These are phyloP conservation scores for Carallia brachiata DNA, from an alignment of 345 rosid species.

Conservation along the genomic window DNA sequence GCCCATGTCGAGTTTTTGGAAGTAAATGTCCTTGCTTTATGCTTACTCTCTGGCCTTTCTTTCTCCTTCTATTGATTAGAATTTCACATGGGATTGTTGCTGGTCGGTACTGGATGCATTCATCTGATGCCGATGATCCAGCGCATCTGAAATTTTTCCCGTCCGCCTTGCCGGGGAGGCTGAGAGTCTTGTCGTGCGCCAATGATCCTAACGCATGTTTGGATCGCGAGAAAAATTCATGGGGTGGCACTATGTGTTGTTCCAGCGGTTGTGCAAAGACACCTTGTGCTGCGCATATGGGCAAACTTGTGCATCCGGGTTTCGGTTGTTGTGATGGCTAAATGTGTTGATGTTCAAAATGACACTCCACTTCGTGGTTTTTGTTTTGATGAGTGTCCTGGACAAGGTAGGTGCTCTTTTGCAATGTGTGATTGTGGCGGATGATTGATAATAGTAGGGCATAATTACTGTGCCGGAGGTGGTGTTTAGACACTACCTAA, in stretches of 20 bases:
- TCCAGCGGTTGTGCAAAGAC: conserved; percentile 25
- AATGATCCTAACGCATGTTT: conserved; percentile 20
- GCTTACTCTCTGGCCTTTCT: background rate
- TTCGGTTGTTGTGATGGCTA: conserved; percentile 31
- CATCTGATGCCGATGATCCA: conserved; percentile 11
- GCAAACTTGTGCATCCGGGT: conserved; percentile 22
- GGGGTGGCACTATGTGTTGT: conserved; percentile 39
- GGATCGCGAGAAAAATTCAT: conserved; percentile 35
- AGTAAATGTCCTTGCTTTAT: conserved; percentile 19
- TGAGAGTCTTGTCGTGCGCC: conserved; percentile 27
- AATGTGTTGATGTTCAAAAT: conserved; percentile 28
- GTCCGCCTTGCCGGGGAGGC: conserved; percentile 18
- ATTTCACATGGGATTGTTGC: conserved; percentile 9
- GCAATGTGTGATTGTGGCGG: conserved; percentile 35
- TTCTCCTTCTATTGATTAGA: conserved; percentile 12
- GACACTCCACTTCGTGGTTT: conserved; percentile 32
- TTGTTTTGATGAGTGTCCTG: conserved; percentile 29
- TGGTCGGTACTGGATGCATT: background rate
- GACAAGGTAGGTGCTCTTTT: conserved; percentile 20
- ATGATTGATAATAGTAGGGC: background rate
- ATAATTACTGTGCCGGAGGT: no score
- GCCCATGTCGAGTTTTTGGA: conserved; percentile 2
- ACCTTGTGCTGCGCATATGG: conserved; percentile 34
- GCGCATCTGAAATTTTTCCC: conserved; percentile 24
- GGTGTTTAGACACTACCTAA: no score